phyloP scores from a whole-genome alignment of 495 filamentous ascomycete genomes.

The Apiosordaria backusii region DNA sequence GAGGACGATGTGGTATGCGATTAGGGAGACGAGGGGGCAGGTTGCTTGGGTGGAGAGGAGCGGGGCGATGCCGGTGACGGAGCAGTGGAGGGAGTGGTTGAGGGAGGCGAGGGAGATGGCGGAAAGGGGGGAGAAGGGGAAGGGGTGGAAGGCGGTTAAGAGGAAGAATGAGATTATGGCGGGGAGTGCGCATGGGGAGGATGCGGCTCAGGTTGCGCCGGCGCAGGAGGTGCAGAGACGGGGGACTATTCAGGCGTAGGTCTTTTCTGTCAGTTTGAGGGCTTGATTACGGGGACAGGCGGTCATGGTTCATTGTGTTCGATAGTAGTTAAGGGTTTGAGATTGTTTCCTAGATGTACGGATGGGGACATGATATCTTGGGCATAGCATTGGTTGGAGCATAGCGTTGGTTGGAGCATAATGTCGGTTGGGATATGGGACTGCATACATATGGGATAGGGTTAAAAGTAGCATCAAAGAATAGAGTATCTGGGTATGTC shows the following conservation, averaged over 20 bases:
- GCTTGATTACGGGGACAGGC: too few relatives aligned
- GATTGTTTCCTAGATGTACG: too few relatives aligned
- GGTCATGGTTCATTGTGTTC: too few relatives aligned
- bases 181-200: constrained; percentile 20
- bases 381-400: too few relatives aligned
- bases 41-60: constrained; percentile 48
- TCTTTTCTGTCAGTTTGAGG: too few relatives aligned
- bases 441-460: not conserved
- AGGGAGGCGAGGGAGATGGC: constrained; percentile 43
- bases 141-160: constrained; percentile 46
- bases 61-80: constrained; percentile 47
- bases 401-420: too few relatives aligned
- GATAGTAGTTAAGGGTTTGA: too few relatives aligned
- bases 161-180: constrained; percentile 49
- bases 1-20: constrained; percentile 54
- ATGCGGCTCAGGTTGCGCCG: constrained; percentile 22
- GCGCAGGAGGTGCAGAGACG: constrained; percentile 18
- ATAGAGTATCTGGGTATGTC: not conserved
- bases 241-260: not conserved
- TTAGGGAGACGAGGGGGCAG: constrained; percentile 45
- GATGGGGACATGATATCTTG: too few relatives aligned
- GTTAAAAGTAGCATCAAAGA: not conserved
- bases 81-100: constrained; percentile 52
- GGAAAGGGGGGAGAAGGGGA: constrained; percentile 22
- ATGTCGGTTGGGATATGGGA: too few relatives aligned